Evolutionary conservation across 1,284 basidiomycete genomes (phyloP).

Genomic region (Trichosporon faecale): DNA sequence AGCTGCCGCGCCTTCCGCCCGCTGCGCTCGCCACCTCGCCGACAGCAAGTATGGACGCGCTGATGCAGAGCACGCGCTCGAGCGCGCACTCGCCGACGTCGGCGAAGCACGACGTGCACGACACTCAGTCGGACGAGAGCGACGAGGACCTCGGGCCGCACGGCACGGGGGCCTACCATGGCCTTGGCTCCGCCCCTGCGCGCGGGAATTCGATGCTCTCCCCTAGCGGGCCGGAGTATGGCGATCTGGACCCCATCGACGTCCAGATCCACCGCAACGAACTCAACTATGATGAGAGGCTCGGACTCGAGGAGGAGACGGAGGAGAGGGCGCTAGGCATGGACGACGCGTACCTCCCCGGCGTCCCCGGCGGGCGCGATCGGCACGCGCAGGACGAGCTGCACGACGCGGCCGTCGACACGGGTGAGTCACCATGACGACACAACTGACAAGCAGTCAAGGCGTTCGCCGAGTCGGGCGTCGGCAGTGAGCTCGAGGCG

Average conservation of each 20-base stretch:
- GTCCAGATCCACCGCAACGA: slow-evolving; percentile 30
- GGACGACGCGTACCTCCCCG: background rate
- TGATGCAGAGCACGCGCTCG: background rate
- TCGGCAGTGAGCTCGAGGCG: slow-evolving; percentile 51
- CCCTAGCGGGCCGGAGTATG: slow-evolving; percentile 21
- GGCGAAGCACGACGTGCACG: background rate
- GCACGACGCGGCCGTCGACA: slow-evolving; percentile 15
- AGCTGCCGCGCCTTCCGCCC: slow-evolving; percentile 44
- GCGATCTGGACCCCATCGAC: slow-evolving; percentile 33
- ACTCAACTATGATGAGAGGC: slow-evolving; percentile 40
- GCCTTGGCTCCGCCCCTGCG: background rate
- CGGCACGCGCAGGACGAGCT: slow-evolving; percentile 2
- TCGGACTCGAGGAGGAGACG: slow-evolving; percentile 45
- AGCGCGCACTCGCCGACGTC: background rate
- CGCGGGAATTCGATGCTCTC: background rate
- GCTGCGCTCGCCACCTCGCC: slow-evolving; percentile 27
- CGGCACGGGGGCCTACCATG: background rate
- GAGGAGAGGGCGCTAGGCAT: slow-evolving; percentile 31
- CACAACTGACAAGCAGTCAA: slow-evolving; percentile 19
- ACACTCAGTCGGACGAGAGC: background rate
- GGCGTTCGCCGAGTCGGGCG: slow-evolving; percentile 51
- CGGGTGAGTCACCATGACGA: slow-evolving; percentile 25
- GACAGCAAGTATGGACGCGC: slow-evolving; percentile 4
- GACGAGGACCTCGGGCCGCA: slow-evolving; percentile 11
- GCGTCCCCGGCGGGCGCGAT: background rate